A percentile compares a stretch with the other conserved stretches of the same genome.
Conservation (phyloP, 768 basidiomycete genomes). For the Podaxis mareebaensis region DNA sequence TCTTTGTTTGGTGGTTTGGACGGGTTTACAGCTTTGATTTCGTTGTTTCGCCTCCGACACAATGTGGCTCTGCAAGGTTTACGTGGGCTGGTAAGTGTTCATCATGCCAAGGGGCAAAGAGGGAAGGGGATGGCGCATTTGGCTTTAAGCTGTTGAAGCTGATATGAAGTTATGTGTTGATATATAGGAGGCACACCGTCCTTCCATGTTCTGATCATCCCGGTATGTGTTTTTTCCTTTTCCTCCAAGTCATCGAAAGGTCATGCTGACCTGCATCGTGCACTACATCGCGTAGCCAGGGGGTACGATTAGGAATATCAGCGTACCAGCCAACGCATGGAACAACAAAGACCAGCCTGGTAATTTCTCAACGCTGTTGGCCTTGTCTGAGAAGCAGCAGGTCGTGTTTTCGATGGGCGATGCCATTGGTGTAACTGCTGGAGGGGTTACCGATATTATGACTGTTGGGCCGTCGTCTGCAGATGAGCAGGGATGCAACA, state of each 20-base stretch:
- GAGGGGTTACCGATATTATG: constrained; percentile 23
- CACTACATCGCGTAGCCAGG: constrained; percentile 20
- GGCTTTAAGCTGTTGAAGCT: background rate
- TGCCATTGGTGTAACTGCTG: constrained; percentile 26
- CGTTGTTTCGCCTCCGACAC: constrained; percentile 22
- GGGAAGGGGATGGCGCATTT: background rate
- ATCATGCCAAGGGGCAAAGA: background rate
- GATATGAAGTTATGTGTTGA: background rate
- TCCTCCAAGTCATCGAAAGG: background rate
- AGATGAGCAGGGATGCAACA: constrained; percentile 22
- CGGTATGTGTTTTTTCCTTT: constrained; percentile 18
- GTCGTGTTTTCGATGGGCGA: constrained; percentile 30
- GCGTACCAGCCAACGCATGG: constrained; percentile 25
- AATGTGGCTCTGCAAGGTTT: constrained; percentile 26
- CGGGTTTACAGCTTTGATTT: constrained; percentile 23
- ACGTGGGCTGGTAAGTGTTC: constrained; percentile 26
- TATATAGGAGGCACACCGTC: constrained; percentile 28
- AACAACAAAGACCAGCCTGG: constrained; percentile 18
- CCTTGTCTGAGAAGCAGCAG: constrained; percentile 13
- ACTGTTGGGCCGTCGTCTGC: constrained; percentile 22
- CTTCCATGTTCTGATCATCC: constrained; percentile 26
- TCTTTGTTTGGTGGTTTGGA: constrained; percentile 1
- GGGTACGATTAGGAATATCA: constrained; percentile 25
- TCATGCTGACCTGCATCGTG: background rate
- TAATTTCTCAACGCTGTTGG: constrained; percentile 20